Conservation (phyloP, 805 yeast genomes). For the Ogataea parapolymorpha region DNA sequence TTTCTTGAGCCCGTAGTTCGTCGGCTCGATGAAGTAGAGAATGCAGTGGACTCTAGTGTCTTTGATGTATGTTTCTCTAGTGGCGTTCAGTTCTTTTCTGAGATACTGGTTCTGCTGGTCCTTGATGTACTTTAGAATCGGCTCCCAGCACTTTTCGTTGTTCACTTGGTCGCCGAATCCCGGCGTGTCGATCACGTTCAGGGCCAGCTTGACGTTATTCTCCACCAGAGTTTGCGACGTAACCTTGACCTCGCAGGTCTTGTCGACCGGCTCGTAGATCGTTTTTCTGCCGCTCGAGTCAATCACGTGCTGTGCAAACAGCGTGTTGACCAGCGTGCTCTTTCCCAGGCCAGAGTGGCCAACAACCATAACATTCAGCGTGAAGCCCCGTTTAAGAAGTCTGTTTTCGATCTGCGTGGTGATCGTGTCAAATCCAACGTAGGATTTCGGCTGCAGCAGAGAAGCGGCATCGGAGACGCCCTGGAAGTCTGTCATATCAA, state of each 20-base stretch:
- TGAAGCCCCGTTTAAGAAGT: slow-evolving; percentile 87
- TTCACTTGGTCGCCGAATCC: slow-evolving; percentile 97
- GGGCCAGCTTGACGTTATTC: slow-evolving; percentile 79
- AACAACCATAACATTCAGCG: slow-evolving; percentile 90
- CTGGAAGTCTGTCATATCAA: slow-evolving; percentile 12
- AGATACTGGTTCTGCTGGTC: slow-evolving; percentile 91
- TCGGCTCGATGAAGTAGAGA: slow-evolving; percentile 86
- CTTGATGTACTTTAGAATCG: slow-evolving; percentile 87
- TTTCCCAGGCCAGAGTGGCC: slow-evolving; percentile 95
- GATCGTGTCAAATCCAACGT: slow-evolving; percentile 96
- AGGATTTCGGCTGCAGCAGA: slow-evolving; percentile 56
- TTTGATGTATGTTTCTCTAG: slow-evolving; percentile 74
- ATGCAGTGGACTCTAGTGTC: slow-evolving; percentile 95
- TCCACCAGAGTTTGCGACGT: slow-evolving; percentile 71
- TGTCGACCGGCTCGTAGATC: slow-evolving; percentile 69
- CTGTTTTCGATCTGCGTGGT: slow-evolving; percentile 94
- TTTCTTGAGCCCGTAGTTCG: slow-evolving; percentile 77
- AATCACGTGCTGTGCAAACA: slow-evolving; percentile 79
- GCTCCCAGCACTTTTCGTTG: slow-evolving; percentile 96
- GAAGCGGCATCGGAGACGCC: slow-evolving; percentile 8
- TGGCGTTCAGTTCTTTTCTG: slow-evolving; percentile 92
- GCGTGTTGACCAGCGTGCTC: slow-evolving; percentile 84
- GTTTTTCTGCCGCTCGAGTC: slow-evolving; percentile 69
- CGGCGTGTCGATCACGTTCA: slow-evolving; percentile 93
- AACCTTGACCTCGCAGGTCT: slow-evolving; percentile 81